These are phyloP conservation scores for Talaromyces sp. DNA, from an alignment of 2,329 filamentous ascomycete genomes.

Conservation along the genomic window DNA sequence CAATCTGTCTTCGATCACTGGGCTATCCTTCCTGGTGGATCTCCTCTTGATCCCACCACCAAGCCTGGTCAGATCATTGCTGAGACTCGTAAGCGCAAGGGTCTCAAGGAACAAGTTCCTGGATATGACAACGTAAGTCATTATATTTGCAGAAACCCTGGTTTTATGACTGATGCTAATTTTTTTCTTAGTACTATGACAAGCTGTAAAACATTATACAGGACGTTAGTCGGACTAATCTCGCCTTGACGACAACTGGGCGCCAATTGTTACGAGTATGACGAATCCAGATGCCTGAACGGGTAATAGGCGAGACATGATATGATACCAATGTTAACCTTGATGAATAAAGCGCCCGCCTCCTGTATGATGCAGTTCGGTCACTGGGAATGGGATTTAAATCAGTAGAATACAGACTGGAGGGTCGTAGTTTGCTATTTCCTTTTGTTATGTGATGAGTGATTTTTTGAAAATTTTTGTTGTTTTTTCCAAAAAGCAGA, in stretches of 20 bases:
- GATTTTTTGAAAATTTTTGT: slow-evolving; percentile 23
- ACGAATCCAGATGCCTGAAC: slow-evolving; percentile 32
- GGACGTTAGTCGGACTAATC: slow-evolving; percentile 37
- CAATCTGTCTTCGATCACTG: slow-evolving; percentile 99
- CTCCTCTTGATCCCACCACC: slow-evolving; percentile 73
- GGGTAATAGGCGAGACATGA: slow-evolving; percentile 14
- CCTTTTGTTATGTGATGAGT: slow-evolving; percentile 27
- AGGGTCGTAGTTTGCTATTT: slow-evolving; percentile 23
- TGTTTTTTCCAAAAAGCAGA: slow-evolving; percentile 23
- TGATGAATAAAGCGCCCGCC: slow-evolving; percentile 12
- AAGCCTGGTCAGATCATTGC: slow-evolving; percentile 79
- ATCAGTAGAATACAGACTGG: slow-evolving; percentile 29
- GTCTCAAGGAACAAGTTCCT: slow-evolving; percentile 93
- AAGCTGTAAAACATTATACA: slow-evolving; percentile 70
- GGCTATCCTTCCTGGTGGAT: slow-evolving; percentile 92
- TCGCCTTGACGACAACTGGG: slow-evolving; percentile 31
- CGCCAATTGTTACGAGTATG: slow-evolving; percentile 40
- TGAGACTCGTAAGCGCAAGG: slow-evolving; percentile 98
- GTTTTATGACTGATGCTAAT: neutral
- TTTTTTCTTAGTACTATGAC: slow-evolving; percentile 77
- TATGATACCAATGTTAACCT: slow-evolving; percentile 17
- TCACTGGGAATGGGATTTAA: slow-evolving; percentile 17
- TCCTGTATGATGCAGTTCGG: slow-evolving; percentile 14
- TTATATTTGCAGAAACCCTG: neutral
- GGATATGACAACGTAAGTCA: slow-evolving; percentile 88